A percentile compares a stretch with the other conserved stretches of the same genome.
These are phyloP conservation scores for Phytomonas francai DNA, from an alignment of 208 protist species.

Conservation along the genomic window DNA sequence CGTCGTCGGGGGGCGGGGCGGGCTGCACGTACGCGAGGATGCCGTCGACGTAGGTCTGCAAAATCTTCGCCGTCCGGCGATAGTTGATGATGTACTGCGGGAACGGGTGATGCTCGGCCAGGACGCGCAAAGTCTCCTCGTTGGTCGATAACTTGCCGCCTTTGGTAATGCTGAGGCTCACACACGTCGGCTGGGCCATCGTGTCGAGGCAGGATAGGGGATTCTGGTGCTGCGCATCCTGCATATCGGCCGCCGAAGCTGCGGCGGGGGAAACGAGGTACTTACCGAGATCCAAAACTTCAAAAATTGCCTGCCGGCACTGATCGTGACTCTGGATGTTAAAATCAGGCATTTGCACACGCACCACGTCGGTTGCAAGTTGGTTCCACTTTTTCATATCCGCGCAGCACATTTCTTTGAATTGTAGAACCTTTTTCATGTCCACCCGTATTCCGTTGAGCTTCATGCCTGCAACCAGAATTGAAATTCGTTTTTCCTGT, in stretches of 20 bases:
- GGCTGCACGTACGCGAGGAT: slow-evolving; percentile 59
- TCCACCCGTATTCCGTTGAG: slow-evolving; percentile 59
- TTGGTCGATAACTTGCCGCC: slow-evolving; percentile 85
- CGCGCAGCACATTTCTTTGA: slow-evolving; percentile 32
- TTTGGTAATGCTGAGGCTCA: slow-evolving; percentile 50
- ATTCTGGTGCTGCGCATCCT: too few species aligned
- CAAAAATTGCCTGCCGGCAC: slow-evolving; percentile 67
- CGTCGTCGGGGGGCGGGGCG: too few species aligned
- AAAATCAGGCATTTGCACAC: slow-evolving; percentile 23
- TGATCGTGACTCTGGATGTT: slow-evolving; percentile 86
- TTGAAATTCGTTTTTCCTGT: slow-evolving; percentile 75
- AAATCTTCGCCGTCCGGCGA: slow-evolving; percentile 77
- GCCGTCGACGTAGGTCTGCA: slow-evolving; percentile 85
- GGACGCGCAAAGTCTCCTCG: slow-evolving; percentile 67
- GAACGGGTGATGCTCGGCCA: slow-evolving; percentile 70
- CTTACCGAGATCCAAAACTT: slow-evolving; percentile 75
- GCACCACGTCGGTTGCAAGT: slow-evolving; percentile 21
- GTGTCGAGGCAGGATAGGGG: slow-evolving; percentile 5
- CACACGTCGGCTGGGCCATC: slow-evolving; percentile 6
- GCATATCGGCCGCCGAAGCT: too few species aligned
- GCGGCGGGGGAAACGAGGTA: slow-evolving; percentile 14
- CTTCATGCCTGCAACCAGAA: slow-evolving; percentile 72
- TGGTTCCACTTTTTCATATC: slow-evolving; percentile 42
- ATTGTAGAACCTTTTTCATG: slow-evolving; percentile 48
- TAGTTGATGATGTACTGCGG: slow-evolving; percentile 66